phyloP scores from a whole-genome alignment of 768 basidiomycete genomes.

The Tephrocybe sp. region DNA sequence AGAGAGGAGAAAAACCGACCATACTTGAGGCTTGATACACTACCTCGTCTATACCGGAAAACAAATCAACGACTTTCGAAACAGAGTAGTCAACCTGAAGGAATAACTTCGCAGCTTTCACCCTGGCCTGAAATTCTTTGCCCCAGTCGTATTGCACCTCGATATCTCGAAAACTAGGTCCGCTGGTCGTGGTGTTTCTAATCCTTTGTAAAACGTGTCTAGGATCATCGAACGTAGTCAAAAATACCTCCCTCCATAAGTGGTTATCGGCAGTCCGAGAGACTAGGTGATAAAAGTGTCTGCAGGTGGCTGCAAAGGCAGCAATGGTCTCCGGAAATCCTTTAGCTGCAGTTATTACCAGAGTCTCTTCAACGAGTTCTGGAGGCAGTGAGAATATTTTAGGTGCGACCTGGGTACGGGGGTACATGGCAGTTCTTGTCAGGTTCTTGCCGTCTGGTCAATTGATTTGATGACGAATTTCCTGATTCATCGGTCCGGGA shows the following conservation, averaged over 20 bases:
- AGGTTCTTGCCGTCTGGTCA: background rate
- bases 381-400: slow-evolving; percentile 16
- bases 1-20: no score
- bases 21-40: no score
- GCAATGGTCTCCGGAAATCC: slow-evolving; percentile 17
- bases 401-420: slow-evolving; percentile 3
- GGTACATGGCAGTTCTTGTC: slow-evolving; percentile 7
- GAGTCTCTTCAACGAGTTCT: slow-evolving; percentile 18
- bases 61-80: slow-evolving; percentile 5
- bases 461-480: background rate
- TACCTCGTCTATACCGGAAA: slow-evolving; percentile 5
- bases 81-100: slow-evolving; percentile 1
- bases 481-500: no score
- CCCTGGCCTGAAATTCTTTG: slow-evolving; percentile 18
- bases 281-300: slow-evolving; percentile 15
- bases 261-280: slow-evolving; percentile 16
- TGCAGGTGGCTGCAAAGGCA: slow-evolving; percentile 14
- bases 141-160: slow-evolving; percentile 17
- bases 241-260: slow-evolving; percentile 49
- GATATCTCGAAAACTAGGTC: background rate
- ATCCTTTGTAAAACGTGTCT: slow-evolving; percentile 22
- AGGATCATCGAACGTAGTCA: slow-evolving; percentile 50
- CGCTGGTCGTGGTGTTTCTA: slow-evolving; percentile 6
- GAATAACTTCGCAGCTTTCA: slow-evolving; percentile 15
- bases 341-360: slow-evolving; percentile 13